Base-by-base conservation (phyloP, 495 filamentous ascomycete species). In the Neurospora sp. region DNA sequence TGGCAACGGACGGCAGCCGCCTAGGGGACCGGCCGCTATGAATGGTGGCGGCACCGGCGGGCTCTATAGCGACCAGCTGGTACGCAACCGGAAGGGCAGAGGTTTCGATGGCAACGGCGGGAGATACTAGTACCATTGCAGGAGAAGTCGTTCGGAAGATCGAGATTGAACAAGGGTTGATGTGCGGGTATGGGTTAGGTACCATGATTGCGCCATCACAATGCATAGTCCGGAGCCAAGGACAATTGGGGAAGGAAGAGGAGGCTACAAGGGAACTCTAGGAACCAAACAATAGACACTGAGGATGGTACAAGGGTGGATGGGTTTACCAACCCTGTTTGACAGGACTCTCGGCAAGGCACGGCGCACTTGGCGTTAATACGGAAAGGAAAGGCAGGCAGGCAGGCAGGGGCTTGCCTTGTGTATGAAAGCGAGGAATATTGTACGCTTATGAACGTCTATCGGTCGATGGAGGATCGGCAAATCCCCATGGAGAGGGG, bases 1-100 rank as follows among this genome's bases (percentile, higher is more conserved):
- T 18, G 54, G 75, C 42, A 75, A 74, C 39, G 73, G 75, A n/a
- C 35, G 72, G 35, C 71, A 72, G 39, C 75, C 75, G 14, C 76
- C 73, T 1, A 37, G 75, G 23, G 73, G 71, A 31, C 72, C 76
- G 2, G 75, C 75, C 4, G 72, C 69, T 4, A 69, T 69, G 54
- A 44, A 27, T 40, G 39, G 69, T 14, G 38, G 70, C 48, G 62
- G 38, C 10, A 66, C 54, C 7, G 42, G 71, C 62, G 77, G 75
- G 1, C 42, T 76, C 74, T 85, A 73, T 69, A 77, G 77, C 75
- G 77, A 78, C n/a, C 44, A 66, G 27, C 41, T 76, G 3, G 75
- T 77, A 18, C 75, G 54, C 6, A 78, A 76, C 31, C 80, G 78
- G 27, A 78, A 83, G 35, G 85, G 83, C 69, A 77, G 83, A 48